Base-by-base conservation (phyloP, 2,329 filamentous ascomycete species). In the Trichophyton mentagrophytes region DNA sequence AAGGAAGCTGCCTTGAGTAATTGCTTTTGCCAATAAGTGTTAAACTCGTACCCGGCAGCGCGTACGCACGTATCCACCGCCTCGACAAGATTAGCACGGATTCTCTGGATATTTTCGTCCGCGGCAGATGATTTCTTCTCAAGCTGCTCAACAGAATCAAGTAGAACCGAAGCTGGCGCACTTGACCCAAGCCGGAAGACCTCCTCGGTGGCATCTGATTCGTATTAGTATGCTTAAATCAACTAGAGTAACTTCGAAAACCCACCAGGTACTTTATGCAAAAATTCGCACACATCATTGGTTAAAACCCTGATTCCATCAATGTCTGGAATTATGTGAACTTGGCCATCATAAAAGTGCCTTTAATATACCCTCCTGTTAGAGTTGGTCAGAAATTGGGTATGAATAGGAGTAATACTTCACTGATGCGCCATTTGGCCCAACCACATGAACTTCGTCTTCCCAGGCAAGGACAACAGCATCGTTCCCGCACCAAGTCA, bases 401-500 rank as follows among this genome's bases (percentile, higher is more conserved):
- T 20, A 25, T 3, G 46, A 15, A 1, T 51, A 15, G 38, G 13
- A 36, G 57, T 62, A 70, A 65, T 72, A 82, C 73, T 81, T 85
- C 33, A 81, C 84, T 3, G 87, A 85, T 8, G 87, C 83, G 49
- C 89, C 89, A 42, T 86, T 87, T 0, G 90, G 90, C 0, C 92
- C 93, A 63, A 99, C 87, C 30, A 99, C 81, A 69, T 96, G 93
- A 3, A 99, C 86, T 72, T 99, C 93, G 69, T 99, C 93, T 70
- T 97, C 93, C 93, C 93, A 99, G 0, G 91, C 91, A 67, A 99
- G 84, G 30, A 96, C 84, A 2, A 93, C 88, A 13, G 91, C 90
- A 73, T 97, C 92, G 68, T 93, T 92, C 3, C 93, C 93, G 72
- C 93, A 99, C 93, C 93, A 99, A 68, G 93, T 87, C 63, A 99